Conservation (phyloP, 176 grass and related monocot genomes). For the Urochloa ruziziensis region DNA sequence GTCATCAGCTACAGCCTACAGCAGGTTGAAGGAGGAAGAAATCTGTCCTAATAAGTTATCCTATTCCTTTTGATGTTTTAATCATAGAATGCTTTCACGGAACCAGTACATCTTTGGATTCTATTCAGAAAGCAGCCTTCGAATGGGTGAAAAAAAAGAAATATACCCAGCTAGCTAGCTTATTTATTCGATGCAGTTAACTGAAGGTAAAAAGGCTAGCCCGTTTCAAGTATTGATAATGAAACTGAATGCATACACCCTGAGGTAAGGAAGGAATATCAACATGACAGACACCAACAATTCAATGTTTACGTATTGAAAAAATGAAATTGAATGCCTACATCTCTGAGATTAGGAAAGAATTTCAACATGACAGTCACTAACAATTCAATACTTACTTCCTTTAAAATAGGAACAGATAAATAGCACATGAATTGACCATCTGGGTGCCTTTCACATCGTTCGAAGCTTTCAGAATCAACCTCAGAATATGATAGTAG, state of each 20-base stretch:
- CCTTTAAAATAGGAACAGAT: conserved; percentile 80
- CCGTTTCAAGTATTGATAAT: neutral
- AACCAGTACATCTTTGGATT: conserved; percentile 17
- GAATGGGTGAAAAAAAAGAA: neutral
- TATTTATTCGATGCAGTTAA: neutral
- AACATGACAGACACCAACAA: neutral
- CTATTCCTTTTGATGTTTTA: neutral
- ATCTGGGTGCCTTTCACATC: conserved; percentile 84
- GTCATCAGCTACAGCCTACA: neutral
- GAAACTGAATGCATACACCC: neutral
- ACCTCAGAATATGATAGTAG: conserved; percentile 77
- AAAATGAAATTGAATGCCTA: neutral
- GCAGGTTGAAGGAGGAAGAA: neutral
- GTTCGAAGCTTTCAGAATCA: conserved; percentile 70
- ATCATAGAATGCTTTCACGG: neutral
- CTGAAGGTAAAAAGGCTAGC: neutral
- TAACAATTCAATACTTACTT: conserved; percentile 61
- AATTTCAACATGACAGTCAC: neutral
- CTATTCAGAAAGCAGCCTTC: neutral
- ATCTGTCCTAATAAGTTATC: conserved; percentile 13
- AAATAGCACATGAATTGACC: conserved; percentile 94
- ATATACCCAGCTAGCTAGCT: conserved; percentile 12
- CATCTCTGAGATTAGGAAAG: conserved; percentile 15
- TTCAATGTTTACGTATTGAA: conserved; percentile 41
- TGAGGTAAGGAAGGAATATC: conserved; percentile 5